phyloP scores from a whole-genome alignment of 2,329 filamentous ascomycete genomes.

The Cercospora sojina region DNA sequence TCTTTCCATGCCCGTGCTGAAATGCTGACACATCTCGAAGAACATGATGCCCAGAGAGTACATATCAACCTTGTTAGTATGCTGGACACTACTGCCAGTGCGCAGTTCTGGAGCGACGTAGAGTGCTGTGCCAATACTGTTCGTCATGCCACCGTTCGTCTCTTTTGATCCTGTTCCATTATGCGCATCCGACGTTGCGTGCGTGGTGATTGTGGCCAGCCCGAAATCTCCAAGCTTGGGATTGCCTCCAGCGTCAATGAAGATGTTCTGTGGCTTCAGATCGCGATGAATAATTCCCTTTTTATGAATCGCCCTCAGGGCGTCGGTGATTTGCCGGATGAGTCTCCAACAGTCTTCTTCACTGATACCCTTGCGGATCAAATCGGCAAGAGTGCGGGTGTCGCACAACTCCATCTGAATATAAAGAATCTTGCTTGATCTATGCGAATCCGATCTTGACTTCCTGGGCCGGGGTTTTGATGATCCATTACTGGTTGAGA shows the following conservation, averaged over 20 bases:
- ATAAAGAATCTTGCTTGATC: slow-evolving; percentile 74
- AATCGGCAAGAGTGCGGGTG: slow-evolving; percentile 82
- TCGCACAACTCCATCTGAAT: slow-evolving; percentile 99
- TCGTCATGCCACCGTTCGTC: slow-evolving; percentile 61
- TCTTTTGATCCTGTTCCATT: slow-evolving; percentile 19
- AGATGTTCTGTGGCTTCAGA: slow-evolving; percentile 95
- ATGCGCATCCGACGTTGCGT: slow-evolving; percentile 58
- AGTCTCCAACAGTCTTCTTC: slow-evolving; percentile 84
- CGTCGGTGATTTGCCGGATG: slow-evolving; percentile 87
- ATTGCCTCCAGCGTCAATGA: slow-evolving; percentile 86
- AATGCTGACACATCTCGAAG: slow-evolving; percentile 85
- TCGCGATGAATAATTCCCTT: slow-evolving; percentile 93
- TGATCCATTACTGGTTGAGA: slow-evolving; percentile 4
- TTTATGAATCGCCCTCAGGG: slow-evolving; percentile 83
- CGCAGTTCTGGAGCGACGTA: slow-evolving; percentile 93
- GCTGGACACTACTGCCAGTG: slow-evolving; percentile 70
- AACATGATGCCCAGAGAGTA: slow-evolving; percentile 96
- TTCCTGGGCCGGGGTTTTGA: slow-evolving; percentile 36
- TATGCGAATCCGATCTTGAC: slow-evolving; percentile 49
- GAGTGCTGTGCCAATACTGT: slow-evolving; percentile 72
- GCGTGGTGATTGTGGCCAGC: slow-evolving; percentile 83
- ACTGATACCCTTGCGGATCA: slow-evolving; percentile 74
- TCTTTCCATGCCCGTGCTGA: slow-evolving; percentile 63
- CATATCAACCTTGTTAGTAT: slow-evolving; percentile 97
- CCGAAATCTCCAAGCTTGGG: slow-evolving; percentile 98